A percentile compares a stretch with the other conserved stretches of the same genome.
Conservation (phyloP, 2,329 filamentous ascomycete genomes). For the Trichoderma sp. region DNA sequence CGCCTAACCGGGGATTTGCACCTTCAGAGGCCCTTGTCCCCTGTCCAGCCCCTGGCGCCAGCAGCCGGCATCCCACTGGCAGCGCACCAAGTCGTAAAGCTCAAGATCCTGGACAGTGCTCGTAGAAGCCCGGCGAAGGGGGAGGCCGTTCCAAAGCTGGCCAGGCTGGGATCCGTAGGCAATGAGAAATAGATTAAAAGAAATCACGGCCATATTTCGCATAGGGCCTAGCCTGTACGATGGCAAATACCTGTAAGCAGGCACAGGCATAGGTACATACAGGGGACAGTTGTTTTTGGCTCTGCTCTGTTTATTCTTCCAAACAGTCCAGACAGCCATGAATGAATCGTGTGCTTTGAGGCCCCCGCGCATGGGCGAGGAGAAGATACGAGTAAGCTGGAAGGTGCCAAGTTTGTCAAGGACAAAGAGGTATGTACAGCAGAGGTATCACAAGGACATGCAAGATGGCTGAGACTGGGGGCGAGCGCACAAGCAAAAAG, state of each 20-base stretch:
- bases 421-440: neutral
- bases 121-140: neutral
- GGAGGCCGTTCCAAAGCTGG: neutral
- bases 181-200: slow-evolving; percentile 10
- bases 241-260: neutral
- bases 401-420: neutral
- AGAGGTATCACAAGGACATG: neutral
- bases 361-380: neutral
- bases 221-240: neutral
- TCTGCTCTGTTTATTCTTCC: neutral
- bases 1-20: neutral
- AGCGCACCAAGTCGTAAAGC: neutral
- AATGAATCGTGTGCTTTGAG: neutral
- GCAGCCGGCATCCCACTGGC: slow-evolving; percentile 1
- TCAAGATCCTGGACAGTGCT: neutral
- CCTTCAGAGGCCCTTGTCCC: neutral
- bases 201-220: neutral
- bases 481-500: slow-evolving; percentile 8
- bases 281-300: neutral
- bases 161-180: neutral
- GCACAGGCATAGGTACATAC: neutral
- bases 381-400: neutral
- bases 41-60: slow-evolving; percentile 11
- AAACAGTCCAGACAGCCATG: neutral
- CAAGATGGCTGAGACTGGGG: neutral